Evolutionary conservation across 108 stramenopile species (phyloP), one percentile per base, ranked within the genome.

Genomic region (Chaetoceros tenuissimus): DNA sequence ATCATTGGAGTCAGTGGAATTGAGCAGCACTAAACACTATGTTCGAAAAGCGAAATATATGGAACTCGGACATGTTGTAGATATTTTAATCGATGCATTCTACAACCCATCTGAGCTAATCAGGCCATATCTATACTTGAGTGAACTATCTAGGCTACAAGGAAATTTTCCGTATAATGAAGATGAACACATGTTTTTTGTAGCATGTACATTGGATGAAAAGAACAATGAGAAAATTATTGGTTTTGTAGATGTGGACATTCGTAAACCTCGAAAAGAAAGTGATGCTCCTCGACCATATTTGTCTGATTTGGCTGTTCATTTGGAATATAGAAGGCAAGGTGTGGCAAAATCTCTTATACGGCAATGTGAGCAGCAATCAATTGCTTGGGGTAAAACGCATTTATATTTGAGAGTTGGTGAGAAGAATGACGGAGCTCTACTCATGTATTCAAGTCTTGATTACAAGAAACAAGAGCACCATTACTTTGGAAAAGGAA

Each of bases 231-330:
- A 55, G 5, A 46, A 60, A 13, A 48, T 80, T n/a, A 59, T 80
- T 51, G 79, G 71, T 2, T 80, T 80, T 64, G 65, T 57, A 20
- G 79, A 80, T 53, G 47, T 80, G 3, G 79, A 80, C 46, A 70
- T 55, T 40, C 61, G 79, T 17, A 60, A 67, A 10, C 16, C 17
- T 45, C 10, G 48, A 24, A 25, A 57, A 52, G 2, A 28, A 69
- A 50, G 30, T 65, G 46, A 55, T 19, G 25, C 48, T 43, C 79
- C 79, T 0, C 61, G 79, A 24, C 79, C 79, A 3, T 75, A 75
- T 49, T 25, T 80, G 8, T 72, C 70, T 7, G 79, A 80, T 53
- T 51, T 80, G 45, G 57, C 57, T 19, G 61, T 80, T 23, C 46
- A 66, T 53, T 68, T 60, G 0, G 22, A 62, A 8, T 73, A 56